Evolutionary conservation across 169 alveolate genomes (phyloP), one percentile per base, ranked within the genome.

Genomic region (Plasmodium sp.): DNA sequence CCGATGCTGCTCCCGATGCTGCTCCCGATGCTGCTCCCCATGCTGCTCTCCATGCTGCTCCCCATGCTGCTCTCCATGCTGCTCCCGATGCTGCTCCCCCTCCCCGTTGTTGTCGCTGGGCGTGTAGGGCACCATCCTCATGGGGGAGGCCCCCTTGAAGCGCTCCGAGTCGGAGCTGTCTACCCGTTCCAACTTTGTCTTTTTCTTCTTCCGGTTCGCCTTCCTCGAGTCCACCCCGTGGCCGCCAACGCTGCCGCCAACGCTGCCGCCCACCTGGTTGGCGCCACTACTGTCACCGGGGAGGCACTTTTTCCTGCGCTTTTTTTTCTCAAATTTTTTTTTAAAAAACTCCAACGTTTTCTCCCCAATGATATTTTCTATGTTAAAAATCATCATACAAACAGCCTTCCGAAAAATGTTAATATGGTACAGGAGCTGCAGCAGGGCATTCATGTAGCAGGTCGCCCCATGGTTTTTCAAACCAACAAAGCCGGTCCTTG

Each of bases 361-460:
- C 41, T 39, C 80, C 0, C 97, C 98, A 54, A 93, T 94, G 95
- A 94, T 84, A 62, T 95, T 93, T 54, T 88, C 93, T 67, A 83
- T 83, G 34, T 95, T 96, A 95, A 96, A 97, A 36, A 95, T 84
- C 93, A 98, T 94, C 81, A 96, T 93, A 93, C 97, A 98, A 7
- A 98, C 99, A 12, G 98, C 98, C 81, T 98, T 98, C 84, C 99
- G 96, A 94, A 99, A 99, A 58, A 98, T 97, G 16, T 99, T 99
- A 36, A 99, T 98, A 98, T 99, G 99, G 94, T 97, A 99, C 6
- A 99, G 96, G 83, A 99, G 98, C 96, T 99, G 99, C 73, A 99
- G 96, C 45, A 99, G 96, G 45, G 99, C 99, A 95, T 99, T 99
- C 99, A 99, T 99, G 95, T 99, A 99, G 97, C 99, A 99, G 12